These are phyloP conservation scores for Paramecium caudatum DNA, from an alignment of 73 alveolate species.

Conservation along the genomic window DNA sequence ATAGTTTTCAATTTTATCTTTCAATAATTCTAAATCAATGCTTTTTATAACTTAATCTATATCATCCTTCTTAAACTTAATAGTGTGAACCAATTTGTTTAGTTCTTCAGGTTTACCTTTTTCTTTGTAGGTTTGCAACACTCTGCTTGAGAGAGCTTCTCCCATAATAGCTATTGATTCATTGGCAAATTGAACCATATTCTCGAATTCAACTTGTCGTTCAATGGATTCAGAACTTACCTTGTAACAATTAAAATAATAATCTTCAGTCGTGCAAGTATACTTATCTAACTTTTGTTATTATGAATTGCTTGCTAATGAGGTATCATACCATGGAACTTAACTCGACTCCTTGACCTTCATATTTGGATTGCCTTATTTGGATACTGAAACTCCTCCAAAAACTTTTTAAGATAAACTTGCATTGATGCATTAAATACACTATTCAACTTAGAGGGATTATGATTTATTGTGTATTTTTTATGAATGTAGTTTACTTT, in stretches of 20 bases:
- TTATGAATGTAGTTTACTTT: background rate
- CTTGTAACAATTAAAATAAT: background rate
- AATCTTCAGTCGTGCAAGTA: slow-evolving; percentile 35
- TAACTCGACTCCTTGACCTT: background rate
- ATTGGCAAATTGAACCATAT: slow-evolving; percentile 23
- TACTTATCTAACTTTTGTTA: background rate
- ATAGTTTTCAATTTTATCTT: background rate
- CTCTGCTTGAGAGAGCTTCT: slow-evolving; percentile 30
- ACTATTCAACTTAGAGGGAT: background rate
- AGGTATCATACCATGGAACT: slow-evolving; percentile 28
- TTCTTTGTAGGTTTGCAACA: background rate
- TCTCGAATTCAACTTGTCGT: slow-evolving; percentile 5
- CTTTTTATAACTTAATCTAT: background rate
- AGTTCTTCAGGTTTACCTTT: slow-evolving; percentile 48
- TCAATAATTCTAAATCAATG: background rate
- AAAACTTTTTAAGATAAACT: background rate
- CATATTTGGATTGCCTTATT: slow-evolving; percentile 25
- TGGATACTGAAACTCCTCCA: background rate
- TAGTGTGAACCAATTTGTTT: background rate
- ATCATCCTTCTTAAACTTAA: background rate
- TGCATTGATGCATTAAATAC: background rate
- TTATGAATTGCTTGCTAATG: background rate
- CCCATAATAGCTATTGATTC: slow-evolving; percentile 24
- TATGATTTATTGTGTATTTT: background rate
- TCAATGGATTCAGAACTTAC: background rate